Base-by-base conservation (phyloP, 352 stramenopile species). In the Phytophthora kernoviae region DNA sequence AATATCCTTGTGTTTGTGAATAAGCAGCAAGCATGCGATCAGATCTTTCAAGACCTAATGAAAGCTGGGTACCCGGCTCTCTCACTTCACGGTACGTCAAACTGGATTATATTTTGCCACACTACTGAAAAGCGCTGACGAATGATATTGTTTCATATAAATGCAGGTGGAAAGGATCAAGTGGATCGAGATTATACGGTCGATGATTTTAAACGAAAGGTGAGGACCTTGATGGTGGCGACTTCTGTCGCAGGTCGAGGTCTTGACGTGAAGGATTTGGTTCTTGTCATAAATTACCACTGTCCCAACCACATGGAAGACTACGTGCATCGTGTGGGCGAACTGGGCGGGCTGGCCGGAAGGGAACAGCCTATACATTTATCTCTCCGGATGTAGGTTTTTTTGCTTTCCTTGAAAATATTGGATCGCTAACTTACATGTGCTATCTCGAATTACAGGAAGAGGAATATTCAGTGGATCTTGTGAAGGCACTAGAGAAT, bases 1-100 rank as follows among this genome's bases (percentile, higher is more conserved):
- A 98, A 99, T 52, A 89, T 99, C 7, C 86, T 99, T 33, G 91
- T 99, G 10, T 99, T 99, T 77, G 98, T 99, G 34, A 98, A 99
- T 71, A 99, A 95, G n/a, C 97, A 99, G 68, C 90, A 98, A 76
- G 80, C 84, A 1, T 98, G 95, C 54, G 97, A 99, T 70, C 87
- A 96, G 50, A 68, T 99, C 6, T 99, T 99, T 61, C 91, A 98
- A 65, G 92, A 99, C 53, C 79, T 99, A 9, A 93, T 98, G 68
- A 90, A 98, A 56, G 92, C 87, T 48, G 94, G 98, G 8, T 99
- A 99, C 61, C 84, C 91, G 2, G 94, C 88, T 9, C 73, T 99
- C 7, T 98, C 96, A 21, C 80, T 99, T 1, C 98, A 99, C 68
- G 98, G 84, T 90, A 81, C 26, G 62, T 41, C 20, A 24, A 10